phyloP scores from a whole-genome alignment of 371 early-diverging fungal genomes.

The Mucor indicus region DNA sequence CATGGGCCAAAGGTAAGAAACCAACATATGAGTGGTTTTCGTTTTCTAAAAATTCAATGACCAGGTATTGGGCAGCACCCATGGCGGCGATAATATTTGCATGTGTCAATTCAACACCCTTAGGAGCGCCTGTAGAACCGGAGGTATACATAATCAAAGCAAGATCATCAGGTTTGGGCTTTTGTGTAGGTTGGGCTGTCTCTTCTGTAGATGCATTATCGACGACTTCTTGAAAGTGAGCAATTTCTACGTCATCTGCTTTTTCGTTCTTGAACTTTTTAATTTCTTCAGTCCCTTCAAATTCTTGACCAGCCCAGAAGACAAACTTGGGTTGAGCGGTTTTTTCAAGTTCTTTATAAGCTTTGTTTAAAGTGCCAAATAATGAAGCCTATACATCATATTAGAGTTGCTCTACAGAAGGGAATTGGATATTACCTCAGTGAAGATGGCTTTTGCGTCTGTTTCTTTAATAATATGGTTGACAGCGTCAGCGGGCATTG shows the following conservation, averaged over 20 bases:
- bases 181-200: not conserved
- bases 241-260: slow-evolving; percentile 15
- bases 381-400: slow-evolving; percentile 29
- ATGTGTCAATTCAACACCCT: slow-evolving; percentile 67
- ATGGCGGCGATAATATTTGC: slow-evolving; percentile 72
- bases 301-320: slow-evolving; percentile 34
- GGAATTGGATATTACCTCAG: slow-evolving; percentile 50
- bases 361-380: slow-evolving; percentile 30
- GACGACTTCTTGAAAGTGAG: slow-evolving; percentile 28
- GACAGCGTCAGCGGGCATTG: slow-evolving; percentile 82
- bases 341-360: slow-evolving; percentile 16
- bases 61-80: slow-evolving; percentile 47
- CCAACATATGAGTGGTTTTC: slow-evolving; percentile 67
- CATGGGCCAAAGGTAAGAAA: slow-evolving; percentile 92
- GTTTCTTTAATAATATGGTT: slow-evolving; percentile 68
- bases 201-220: not conserved
- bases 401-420: not conserved
- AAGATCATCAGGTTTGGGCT: slow-evolving; percentile 63
- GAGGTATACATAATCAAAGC: slow-evolving; percentile 86
- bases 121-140: slow-evolving; percentile 82
- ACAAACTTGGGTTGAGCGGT: slow-evolving; percentile 26
- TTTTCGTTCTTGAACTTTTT: slow-evolving; percentile 18
- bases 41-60: slow-evolving; percentile 32
- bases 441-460: slow-evolving; percentile 69
- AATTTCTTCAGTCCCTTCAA: slow-evolving; percentile 29